These are phyloP conservation scores for Fusarium multiceps DNA, from an alignment of 2,329 filamentous ascomycete genomes.

Conservation along the genomic window DNA sequence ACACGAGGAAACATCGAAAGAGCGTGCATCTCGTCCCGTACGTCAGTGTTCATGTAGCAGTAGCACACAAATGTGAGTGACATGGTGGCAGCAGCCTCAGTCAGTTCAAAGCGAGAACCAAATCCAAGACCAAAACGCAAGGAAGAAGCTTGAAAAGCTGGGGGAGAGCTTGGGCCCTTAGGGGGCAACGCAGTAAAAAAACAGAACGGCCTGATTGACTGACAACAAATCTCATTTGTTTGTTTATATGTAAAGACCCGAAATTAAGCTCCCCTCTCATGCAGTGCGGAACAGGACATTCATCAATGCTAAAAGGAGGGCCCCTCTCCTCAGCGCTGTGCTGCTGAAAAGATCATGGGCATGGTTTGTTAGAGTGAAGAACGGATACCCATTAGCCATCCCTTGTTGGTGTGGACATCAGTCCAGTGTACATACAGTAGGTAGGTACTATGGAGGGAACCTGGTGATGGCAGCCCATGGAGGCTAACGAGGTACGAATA, in stretches of 20 bases:
- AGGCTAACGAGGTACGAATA: background rate
- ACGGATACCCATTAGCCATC: conserved; percentile 26
- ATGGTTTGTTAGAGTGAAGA: conserved; percentile 20
- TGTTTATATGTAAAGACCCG: conserved; percentile 12
- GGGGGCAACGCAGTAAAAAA: background rate
- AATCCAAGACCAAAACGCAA: conserved; percentile 7
- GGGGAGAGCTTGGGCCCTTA: conserved; percentile 28
- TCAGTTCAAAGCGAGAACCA: background rate
- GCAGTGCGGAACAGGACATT: background rate
- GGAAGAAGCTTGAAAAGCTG: conserved; percentile 34
- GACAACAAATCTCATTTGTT: conserved; percentile 2
- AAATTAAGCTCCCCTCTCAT: conserved; percentile 23
- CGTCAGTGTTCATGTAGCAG: conserved; percentile 29
- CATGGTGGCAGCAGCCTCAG: conserved; percentile 20
- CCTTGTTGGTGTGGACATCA: conserved; percentile 28
- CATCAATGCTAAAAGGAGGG: conserved; percentile 13
- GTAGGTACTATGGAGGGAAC: conserved; percentile 1
- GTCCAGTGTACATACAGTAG: background rate
- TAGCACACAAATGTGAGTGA: conserved; percentile 17
- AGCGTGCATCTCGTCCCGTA: conserved; percentile 30
- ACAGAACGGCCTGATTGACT: conserved; percentile 1
- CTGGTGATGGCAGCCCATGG: background rate
- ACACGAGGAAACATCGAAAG: conserved; percentile 24
- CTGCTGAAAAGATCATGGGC: conserved; percentile 21
- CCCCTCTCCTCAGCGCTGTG: conserved; percentile 9